phyloP scores from a whole-genome alignment of 345 rosid species.

The Rhodamnia rubescens region DNA sequence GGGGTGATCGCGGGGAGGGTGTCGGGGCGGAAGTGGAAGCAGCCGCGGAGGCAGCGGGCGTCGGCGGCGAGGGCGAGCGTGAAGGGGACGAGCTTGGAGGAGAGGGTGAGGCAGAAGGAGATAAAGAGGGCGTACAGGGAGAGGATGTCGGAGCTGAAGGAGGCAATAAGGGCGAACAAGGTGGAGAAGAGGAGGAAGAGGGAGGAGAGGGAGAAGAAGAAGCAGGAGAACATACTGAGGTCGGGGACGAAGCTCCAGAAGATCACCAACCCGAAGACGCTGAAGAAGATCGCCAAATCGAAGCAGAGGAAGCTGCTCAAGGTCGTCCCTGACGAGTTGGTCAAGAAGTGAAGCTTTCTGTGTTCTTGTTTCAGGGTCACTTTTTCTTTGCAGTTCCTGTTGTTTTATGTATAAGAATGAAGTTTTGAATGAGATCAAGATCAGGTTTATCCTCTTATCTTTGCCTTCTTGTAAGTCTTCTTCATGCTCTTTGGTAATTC shows the following conservation, averaged over 20 bases:
- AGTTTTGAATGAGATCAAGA: neutral
- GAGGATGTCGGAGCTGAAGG: conserved; percentile 70
- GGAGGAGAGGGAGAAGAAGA: conserved; percentile 88
- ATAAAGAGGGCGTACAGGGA: conserved; percentile 69
- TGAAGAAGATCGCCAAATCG: conserved; percentile 70
- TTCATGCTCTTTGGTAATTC: neutral
- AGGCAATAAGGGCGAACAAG: conserved; percentile 70
- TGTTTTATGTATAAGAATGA: neutral
- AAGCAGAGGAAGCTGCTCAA: conserved; percentile 75
- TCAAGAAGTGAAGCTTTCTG: conserved; percentile 8
- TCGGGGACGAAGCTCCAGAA: conserved; percentile 76
- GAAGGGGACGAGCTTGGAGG: conserved; percentile 44
- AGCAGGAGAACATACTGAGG: conserved; percentile 67
- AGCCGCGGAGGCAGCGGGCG: conserved; percentile 49
- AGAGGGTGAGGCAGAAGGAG: conserved; percentile 60
- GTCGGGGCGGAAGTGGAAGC: conserved; percentile 83
- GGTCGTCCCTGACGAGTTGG: conserved; percentile 53
- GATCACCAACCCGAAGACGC: conserved; percentile 70
- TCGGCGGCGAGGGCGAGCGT: conserved; percentile 59
- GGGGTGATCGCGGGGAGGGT: conserved; percentile 92
- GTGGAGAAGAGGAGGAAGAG: conserved; percentile 69
- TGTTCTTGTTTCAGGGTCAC: neutral
- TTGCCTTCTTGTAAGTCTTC: neutral
- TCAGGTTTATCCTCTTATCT: neutral
- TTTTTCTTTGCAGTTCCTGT: neutral